Conservation (phyloP, 306 rosid genomes). For the Castanea mollissima region DNA sequence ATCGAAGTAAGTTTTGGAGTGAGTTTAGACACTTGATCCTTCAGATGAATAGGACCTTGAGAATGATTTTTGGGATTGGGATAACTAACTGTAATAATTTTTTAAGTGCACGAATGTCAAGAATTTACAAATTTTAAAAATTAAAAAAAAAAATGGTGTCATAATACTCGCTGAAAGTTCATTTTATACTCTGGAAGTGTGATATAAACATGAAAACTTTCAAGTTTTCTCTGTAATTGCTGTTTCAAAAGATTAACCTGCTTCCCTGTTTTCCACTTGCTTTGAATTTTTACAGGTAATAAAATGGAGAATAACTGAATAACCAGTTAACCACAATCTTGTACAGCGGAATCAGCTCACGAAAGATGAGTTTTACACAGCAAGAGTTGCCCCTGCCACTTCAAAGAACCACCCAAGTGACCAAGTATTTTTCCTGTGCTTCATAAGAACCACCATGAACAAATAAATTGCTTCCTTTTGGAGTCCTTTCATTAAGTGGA, state of each 20-base stretch:
- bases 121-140: no score
- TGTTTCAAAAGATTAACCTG: constrained; percentile 6
- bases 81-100: no score
- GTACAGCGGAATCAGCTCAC: constrained; percentile 32
- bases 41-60: no score
- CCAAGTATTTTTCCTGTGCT: not conserved
- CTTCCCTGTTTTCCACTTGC: constrained; percentile 18
- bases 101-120: no score
- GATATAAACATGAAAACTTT: constrained; percentile 9
- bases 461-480: constrained; percentile 18
- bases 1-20: no score
- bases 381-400: constrained; percentile 33
- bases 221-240: not conserved
- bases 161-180: no score
- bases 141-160: no score
- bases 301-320: constrained; percentile 22
- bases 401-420: not conserved
- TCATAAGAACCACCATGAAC: constrained; percentile 15
- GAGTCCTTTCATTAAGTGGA: constrained; percentile 28
- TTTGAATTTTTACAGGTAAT: constrained; percentile 50
- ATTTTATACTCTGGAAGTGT: not conserved
- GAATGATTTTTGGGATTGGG: no score
- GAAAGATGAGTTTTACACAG: constrained; percentile 26
- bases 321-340: constrained; percentile 19
- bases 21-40: no score